phyloP scores from a whole-genome alignment of 208 protist genomes.

The Phytomonas sp. region DNA sequence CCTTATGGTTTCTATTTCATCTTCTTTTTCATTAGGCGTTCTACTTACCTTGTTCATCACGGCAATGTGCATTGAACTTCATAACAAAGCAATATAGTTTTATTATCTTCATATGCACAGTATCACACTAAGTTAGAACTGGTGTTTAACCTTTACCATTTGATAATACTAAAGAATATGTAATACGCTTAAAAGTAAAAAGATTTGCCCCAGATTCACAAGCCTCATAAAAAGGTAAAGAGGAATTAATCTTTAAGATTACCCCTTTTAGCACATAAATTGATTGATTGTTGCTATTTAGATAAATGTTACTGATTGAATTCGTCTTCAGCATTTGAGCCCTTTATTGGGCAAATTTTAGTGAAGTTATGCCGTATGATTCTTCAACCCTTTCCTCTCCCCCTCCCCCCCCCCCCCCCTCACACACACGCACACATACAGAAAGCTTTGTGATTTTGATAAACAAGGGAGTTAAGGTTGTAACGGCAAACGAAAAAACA shows the following conservation, averaged over 20 bases:
- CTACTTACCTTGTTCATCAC: not conserved
- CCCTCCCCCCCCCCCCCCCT: no score
- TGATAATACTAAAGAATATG: slow-evolving; percentile 1
- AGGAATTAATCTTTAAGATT: not conserved
- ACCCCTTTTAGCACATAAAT: not conserved
- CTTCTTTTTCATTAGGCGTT: slow-evolving; percentile 1
- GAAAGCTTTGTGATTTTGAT: not conserved
- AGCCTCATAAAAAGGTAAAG: not conserved
- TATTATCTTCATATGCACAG: slow-evolving; percentile 2
- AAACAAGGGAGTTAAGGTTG: slow-evolving; percentile 6
- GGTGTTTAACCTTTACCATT: slow-evolving; percentile 2
- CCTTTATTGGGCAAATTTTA: not conserved
- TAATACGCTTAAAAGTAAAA: slow-evolving; percentile 2
- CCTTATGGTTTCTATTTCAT: slow-evolving; percentile 7
- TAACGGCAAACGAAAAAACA: slow-evolving; percentile 2
- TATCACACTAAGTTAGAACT: not conserved
- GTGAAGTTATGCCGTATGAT: not conserved
- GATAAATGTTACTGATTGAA: not conserved
- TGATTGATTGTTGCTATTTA: not conserved
- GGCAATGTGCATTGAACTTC: slow-evolving; percentile 11
- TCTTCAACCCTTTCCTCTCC: no score
- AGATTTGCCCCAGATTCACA: not conserved
- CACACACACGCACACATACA: slow-evolving; percentile 6
- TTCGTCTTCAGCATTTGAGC: not conserved
- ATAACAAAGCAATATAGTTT: slow-evolving; percentile 14